Base-by-base conservation (phyloP, 2,329 filamentous ascomycete species). In the Hymenoscyphus occultus region DNA sequence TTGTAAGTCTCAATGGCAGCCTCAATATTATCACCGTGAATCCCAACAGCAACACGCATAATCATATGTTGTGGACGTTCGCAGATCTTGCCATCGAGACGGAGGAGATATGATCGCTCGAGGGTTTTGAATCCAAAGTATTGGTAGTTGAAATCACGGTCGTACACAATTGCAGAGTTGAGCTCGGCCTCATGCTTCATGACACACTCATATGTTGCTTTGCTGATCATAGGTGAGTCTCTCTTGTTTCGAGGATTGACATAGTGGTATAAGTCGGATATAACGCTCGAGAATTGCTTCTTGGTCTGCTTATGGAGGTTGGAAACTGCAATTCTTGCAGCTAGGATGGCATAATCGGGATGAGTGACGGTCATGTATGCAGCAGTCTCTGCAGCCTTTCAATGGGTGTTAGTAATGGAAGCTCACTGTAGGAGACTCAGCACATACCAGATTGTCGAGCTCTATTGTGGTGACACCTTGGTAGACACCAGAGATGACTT, bases 251-350 rank as follows among this genome's bases (percentile, higher is more conserved):
- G 96, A 68, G 94, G 93, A 82, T 99, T 99, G 79, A 96, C 83
- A 79, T 97, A 99, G 82, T 95, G 86, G 82, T 94, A 97, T 54
- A 99, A 87, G 75, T 99, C 95, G 74, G 87, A 89, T 73, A 99
- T 86, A 66, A 99, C 95, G 60, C 92, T 84, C n/a, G 95, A 98
- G 83, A 96, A 99, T 78, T 98, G 94, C 85, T 99, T 99, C 87
- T 98, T 98, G 70, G 95, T 99, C 85, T 99, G 95, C 83, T 99
- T 99, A 89, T 99, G 95, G 66, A 99, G 90, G 83, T 99, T 99
- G 76, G 95, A 99, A 63, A 99, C 95, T 73, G 95, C 95, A 77
- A 99, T 98, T 81, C 95, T 93, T 71, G 95, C 95, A 70, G 95
- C 95, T 66, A 99, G 92, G 77, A 98, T 96, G 78, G 95, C 95